phyloP scores from a whole-genome alignment of 1,139 yeast genomes.

The Taphrina deformans region DNA sequence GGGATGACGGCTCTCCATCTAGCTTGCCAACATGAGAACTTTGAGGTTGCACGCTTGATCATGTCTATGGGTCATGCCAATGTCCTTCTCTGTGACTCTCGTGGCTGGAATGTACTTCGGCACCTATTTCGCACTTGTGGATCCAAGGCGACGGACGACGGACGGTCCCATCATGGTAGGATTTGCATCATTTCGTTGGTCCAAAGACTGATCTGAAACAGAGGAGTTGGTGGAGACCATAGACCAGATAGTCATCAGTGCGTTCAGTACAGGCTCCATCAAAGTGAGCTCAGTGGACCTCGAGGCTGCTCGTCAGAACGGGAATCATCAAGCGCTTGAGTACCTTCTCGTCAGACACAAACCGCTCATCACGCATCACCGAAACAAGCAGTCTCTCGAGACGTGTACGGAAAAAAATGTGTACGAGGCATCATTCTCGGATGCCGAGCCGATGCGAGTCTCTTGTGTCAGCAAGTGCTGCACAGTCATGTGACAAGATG shows the following conservation, averaged over 20 bases:
- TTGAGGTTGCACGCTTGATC: slow-evolving; percentile 1
- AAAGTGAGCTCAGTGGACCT: background rate
- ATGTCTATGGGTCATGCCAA: slow-evolving; percentile 18
- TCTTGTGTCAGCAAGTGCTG: background rate
- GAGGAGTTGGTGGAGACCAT: background rate
- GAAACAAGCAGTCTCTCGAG: background rate
- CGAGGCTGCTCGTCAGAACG: slow-evolving; percentile 8
- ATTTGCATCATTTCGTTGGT: background rate
- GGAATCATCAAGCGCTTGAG: background rate
- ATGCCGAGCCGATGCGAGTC: background rate
- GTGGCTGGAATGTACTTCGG: slow-evolving; percentile 13
- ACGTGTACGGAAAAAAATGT: background rate
- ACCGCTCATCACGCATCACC: background rate
- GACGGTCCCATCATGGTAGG: background rate
- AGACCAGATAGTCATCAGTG: background rate
- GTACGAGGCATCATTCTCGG: background rate
- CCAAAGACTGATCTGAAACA: background rate
- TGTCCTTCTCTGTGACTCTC: background rate
- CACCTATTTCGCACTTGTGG: slow-evolving; percentile 16
- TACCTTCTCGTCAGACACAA: background rate
- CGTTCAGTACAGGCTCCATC: background rate
- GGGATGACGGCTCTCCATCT: slow-evolving; percentile 13
- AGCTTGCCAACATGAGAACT: slow-evolving; percentile 2
- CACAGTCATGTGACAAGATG: background rate
- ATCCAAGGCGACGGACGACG: background rate